Base-by-base conservation (phyloP, 2,329 filamentous ascomycete genomes). In the Diaporthe sp. region DNA sequence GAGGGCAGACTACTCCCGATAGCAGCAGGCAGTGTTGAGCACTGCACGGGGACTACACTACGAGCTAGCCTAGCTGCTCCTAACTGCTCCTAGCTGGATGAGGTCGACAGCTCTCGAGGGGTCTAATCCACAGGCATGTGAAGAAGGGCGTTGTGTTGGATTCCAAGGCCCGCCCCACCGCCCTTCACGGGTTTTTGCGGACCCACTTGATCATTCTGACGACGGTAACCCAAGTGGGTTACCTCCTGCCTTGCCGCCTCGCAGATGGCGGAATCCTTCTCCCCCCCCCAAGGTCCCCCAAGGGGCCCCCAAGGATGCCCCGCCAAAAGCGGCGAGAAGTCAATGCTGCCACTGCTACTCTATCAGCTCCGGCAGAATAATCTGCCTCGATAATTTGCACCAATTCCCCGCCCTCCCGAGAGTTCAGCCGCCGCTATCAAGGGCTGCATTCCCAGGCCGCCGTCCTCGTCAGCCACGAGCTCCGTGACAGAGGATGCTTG, bases 291-390 rank as follows among this genome's bases (percentile, higher is more conserved):
- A n/a, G n/a, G n/a, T n/a, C n/a, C n/a, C n/a, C n/a, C n/a, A n/a
- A n/a, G n/a, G n/a, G n/a, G n/a, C n/a, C n/a, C 44, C 22, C 56
- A 59, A 42, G 32, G n/a, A 39, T 27, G 56, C 69, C 69, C 69
- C 69, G 56, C 69, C 69, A 71, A 71, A 71, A 63, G 69, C 69
- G 69, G 69, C 69, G 69, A 53, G 69, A 32, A 58, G n/a, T 37
- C 63, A 25, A 17, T 51, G n/a, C 47, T 51, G 42, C 59, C 32
- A 22, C 39, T 32, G 17, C 59, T 13, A 22, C 39, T n/a, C 7
- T 30, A 68, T 25, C 10, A 68, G 56, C 44, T 71, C 69, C 55
- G 44, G 55, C 44, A 51, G 47, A 63, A 61, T 42, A 63, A 61
- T 61, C 44, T 51, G 69, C 69, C 69, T 59, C 42, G 25, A 27